Base-by-base conservation (phyloP, 2,329 filamentous ascomycete species). In the Phialophora tarda region DNA sequence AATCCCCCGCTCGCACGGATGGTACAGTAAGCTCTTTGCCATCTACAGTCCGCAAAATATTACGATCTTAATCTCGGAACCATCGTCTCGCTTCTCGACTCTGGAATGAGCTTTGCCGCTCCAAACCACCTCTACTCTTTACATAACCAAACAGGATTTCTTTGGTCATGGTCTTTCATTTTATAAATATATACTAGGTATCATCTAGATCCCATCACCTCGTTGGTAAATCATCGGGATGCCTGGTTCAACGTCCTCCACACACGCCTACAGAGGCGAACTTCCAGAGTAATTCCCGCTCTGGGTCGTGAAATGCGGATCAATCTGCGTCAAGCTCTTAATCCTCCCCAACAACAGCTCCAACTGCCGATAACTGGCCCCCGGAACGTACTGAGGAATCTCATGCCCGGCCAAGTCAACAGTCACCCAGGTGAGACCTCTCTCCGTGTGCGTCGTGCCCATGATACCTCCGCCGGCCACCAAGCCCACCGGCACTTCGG, bases 321-420 rank as follows among this genome's bases (percentile, higher is more conserved):
- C 66, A 8, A 65, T 53, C 21, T 60, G 32, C 3, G 62, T 69
- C 38, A 72, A 44, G 47, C 59, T 69, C 12, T 65, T 62, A 54
- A 70, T 86, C 47, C 90, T 81, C 0, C 91, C 91, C 1, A 96
- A 81, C 71, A 95, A 76, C 73, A 90, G 89, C 81, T 95, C 91
- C 23, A 95, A 75, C 65, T 91, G 88, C 38, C 91, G 81, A 74
- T 91, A 92, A 0, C 88, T 84, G 0, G 88, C 88, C 14, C 83
- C 84, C 0, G 91, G 89, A 21, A 87, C 85, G 73, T 91, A 92
- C 76, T 91, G 86, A 0, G 85, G 84, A 5, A 85, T 76, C 67
- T 77, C 71, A 56, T 75, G 73, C n/a, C 73, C 73, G n/a, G 71
- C 66, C 26, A 73, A 56, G 8, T 72, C 41, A 10, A 74, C 71